phyloP scores from a whole-genome alignment of 768 basidiomycete species.

The Mycena amicta region DNA sequence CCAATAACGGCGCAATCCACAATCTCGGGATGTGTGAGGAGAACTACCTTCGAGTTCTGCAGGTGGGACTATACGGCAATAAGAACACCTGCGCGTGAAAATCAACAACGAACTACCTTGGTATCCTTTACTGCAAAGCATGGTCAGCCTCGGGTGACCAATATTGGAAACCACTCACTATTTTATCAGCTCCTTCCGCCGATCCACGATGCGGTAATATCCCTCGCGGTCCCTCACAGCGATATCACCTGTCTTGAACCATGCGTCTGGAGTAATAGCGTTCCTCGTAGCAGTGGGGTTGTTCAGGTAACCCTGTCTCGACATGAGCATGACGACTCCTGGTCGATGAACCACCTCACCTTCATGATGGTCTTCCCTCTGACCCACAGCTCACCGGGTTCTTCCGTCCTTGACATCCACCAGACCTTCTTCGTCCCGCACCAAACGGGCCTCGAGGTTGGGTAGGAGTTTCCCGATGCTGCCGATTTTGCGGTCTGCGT shows the following conservation, averaged over 20 bases:
- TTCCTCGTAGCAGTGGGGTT: constrained; percentile 60
- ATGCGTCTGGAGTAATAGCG: constrained; percentile 60
- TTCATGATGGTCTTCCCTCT: constrained; percentile 68
- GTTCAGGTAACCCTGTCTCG: constrained; percentile 67
- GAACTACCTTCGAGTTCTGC: constrained; percentile 68
- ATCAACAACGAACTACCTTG: too few species aligned
- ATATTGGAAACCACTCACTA: constrained; percentile 46
- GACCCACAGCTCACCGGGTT: constrained; percentile 70
- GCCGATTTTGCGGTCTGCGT: constrained; percentile 45
- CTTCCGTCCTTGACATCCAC: constrained; percentile 40
- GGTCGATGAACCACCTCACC: too few species aligned
- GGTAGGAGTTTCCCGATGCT: constrained; percentile 61
- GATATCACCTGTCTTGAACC: constrained; percentile 78
- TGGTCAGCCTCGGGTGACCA: not conserved
- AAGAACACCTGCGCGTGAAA: too few species aligned
- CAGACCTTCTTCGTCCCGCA: constrained; percentile 48
- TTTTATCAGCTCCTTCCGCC: constrained; percentile 61
- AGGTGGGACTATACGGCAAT: constrained; percentile 42
- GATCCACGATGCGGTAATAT: constrained; percentile 59
- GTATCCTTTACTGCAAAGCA: constrained; percentile 24
- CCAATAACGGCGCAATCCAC: constrained; percentile 72
- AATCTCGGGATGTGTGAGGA: constrained; percentile 60
- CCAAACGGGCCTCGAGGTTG: constrained; percentile 59
- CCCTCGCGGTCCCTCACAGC: constrained; percentile 58
- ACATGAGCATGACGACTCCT: too few species aligned